Conservation (phyloP, 108 stramenopile genomes). For the Pinguiococcus pyrenoidosus region DNA sequence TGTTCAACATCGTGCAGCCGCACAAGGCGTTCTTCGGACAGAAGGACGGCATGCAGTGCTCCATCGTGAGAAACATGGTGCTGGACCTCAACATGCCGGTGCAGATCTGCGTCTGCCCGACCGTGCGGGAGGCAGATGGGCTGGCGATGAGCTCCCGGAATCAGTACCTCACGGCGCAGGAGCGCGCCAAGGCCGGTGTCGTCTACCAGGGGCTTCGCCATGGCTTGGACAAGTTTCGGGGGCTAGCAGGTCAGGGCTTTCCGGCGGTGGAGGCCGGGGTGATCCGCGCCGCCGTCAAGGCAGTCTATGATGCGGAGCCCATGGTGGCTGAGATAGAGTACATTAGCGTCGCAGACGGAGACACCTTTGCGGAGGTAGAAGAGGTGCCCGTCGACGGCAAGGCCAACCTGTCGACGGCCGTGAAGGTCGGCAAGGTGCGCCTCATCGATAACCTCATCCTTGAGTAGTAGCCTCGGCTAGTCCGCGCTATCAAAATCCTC, state of each 20-base stretch:
- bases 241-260: not conserved
- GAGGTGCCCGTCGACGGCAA: slow-evolving; percentile 2
- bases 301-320: slow-evolving; percentile 3
- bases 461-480: too few relatives aligned
- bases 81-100: slow-evolving; percentile 60
- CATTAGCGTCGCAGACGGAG: slow-evolving; percentile 15
- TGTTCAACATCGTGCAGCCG: slow-evolving; percentile 76
- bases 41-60: slow-evolving; percentile 92
- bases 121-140: slow-evolving; percentile 66
- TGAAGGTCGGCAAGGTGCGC: slow-evolving; percentile 20
- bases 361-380: slow-evolving; percentile 17
- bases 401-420: slow-evolving; percentile 21
- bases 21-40: slow-evolving; percentile 80
- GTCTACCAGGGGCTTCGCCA: slow-evolving; percentile 57
- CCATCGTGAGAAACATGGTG: slow-evolving; percentile 62
- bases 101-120: slow-evolving; percentile 38
- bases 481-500: too few relatives aligned
- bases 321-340: slow-evolving; percentile 21
- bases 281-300: not conserved
- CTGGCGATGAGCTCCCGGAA: slow-evolving; percentile 91
- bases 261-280: slow-evolving; percentile 4
- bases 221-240: not conserved
- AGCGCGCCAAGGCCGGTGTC: slow-evolving; percentile 61
- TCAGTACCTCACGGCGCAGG: slow-evolving; percentile 63
- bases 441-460: slow-evolving; percentile 32